Percentiles rank a stretch among this genome's conserved stretches.
Conservation (phyloP, 257 asterid species). For the Fraxinus quadrangulata region DNA sequence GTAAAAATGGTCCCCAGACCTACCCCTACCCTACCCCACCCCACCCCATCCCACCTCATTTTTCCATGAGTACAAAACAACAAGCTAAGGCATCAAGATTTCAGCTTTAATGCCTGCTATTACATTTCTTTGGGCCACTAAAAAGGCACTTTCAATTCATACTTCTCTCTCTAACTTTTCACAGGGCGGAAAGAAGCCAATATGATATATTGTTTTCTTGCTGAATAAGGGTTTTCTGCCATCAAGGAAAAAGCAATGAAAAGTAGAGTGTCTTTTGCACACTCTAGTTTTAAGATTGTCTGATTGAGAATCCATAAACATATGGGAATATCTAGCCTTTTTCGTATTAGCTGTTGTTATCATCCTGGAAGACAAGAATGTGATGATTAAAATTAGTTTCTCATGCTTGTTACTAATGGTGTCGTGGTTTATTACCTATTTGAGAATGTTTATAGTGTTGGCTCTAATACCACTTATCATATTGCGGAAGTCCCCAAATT, state of each 20-base stretch:
- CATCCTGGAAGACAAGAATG: constrained; percentile 28
- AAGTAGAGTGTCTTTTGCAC: constrained; percentile 64
- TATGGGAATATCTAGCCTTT: constrained; percentile 55
- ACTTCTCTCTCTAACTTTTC: constrained; percentile 37
- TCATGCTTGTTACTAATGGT: constrained; percentile 11
- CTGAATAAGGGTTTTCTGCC: constrained; percentile 29
- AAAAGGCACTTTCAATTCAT: constrained; percentile 54
- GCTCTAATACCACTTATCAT: background rate
- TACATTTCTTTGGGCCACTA: constrained; percentile 76
- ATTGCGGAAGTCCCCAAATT: background rate
- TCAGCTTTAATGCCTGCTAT: constrained; percentile 64
- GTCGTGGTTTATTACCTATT: constrained; percentile 10
- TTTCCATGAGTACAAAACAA: constrained; percentile 52
- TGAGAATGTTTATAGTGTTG: constrained; percentile 29
- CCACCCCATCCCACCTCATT: no score
- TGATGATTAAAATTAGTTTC: constrained; percentile 8
- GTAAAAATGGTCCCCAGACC: constrained; percentile 59
- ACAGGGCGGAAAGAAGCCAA: constrained; percentile 31
- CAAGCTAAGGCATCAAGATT: constrained; percentile 42
- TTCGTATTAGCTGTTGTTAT: constrained; percentile 32
- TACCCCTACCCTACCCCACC: background rate
- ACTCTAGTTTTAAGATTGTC: constrained; percentile 63
- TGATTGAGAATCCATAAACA: constrained; percentile 45
- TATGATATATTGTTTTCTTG: constrained; percentile 29
- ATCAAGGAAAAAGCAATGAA: constrained; percentile 39